Base-by-base conservation (phyloP, 306 rosid genomes). In the Cyclanthera cordifolia region DNA sequence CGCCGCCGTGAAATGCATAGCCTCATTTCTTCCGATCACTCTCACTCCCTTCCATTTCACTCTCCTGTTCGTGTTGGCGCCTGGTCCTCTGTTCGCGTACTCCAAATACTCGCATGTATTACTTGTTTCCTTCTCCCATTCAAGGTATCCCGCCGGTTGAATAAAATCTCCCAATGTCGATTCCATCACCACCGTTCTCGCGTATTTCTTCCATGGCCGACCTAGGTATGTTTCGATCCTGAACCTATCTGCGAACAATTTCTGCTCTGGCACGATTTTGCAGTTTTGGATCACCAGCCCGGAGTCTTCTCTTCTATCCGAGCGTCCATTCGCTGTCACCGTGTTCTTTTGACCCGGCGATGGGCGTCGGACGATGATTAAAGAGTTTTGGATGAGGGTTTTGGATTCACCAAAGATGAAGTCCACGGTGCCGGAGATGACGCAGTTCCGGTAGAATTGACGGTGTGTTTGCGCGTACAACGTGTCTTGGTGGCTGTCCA, bases 401-500 rank as follows among this genome's bases (percentile, higher is more conserved):
- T 82, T 0, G 0, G 82, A 57, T 13, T 80, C 83, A 1, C 97
- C 96, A 32, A 91, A 91, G 8, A 91, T 88, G 82, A 79, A 91
- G 68, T 90, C 96, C 0, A 90, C 75, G 0, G 95, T 89, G 4
- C 97, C 96, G 0, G 91, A 80, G 56, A 88, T 81, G 43, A 86
- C 95, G 21, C 97, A 86, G 81, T 91, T 80, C 30, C 95, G 80
- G 81, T 79, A 87, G 81, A 85, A 87, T 13, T 91, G 97, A 19
- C 89, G 83, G 1, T 83, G 73, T 2, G 84, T 58, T 16, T 87
- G 91, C 6, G 57, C 78, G 63, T 87, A 92, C 9, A 89, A 14
- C 0, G 92, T 87, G 84, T 92, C 97, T 25, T 88, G 95, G 69
- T 64, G 80, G 4, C 86, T 96, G 1, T 67, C 78, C 52, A 92